phyloP scores from a whole-genome alignment of 768 basidiomycete genomes.

The Leucocoprinus leucothites region DNA sequence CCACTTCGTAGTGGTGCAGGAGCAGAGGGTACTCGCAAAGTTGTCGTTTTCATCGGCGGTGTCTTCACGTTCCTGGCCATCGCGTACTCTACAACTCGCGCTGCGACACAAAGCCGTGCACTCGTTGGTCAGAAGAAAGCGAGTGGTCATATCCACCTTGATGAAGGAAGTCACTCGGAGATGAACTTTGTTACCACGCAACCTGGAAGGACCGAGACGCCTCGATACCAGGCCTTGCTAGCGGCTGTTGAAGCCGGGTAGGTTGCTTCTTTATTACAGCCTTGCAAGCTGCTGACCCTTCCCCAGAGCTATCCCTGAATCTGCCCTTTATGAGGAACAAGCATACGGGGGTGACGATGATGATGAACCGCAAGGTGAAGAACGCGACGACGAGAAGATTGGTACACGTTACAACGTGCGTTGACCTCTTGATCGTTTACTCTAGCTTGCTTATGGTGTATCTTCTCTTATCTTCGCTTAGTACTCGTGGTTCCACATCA shows the following conservation, averaged over 20 bases:
- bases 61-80: slow-evolving; percentile 97
- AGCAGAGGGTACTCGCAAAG: slow-evolving; percentile 64
- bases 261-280: slow-evolving; percentile 16
- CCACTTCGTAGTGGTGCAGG: slow-evolving; percentile 63
- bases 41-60: slow-evolving; percentile 86
- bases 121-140: slow-evolving; percentile 68
- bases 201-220: slow-evolving; percentile 79
- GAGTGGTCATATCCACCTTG: slow-evolving; percentile 58
- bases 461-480: slow-evolving; percentile 23
- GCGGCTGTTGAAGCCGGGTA: slow-evolving; percentile 97
- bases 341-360: slow-evolving; percentile 63
- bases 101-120: slow-evolving; percentile 88
- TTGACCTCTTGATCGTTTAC: slow-evolving; percentile 3
- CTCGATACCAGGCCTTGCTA: slow-evolving; percentile 89
- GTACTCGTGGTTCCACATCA: slow-evolving; percentile 99
- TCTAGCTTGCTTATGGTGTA: neutral
- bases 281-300: slow-evolving; percentile 2
- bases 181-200: slow-evolving; percentile 78
- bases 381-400: slow-evolving; percentile 87
- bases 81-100: slow-evolving; percentile 94
- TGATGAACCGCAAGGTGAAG: slow-evolving; percentile 62
- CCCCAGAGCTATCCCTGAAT: slow-evolving; percentile 84
- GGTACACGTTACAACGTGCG: slow-evolving; percentile 94
- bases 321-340: slow-evolving; percentile 80
- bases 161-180: slow-evolving; percentile 61